A percentile compares a stretch with the other conserved stretches of the same genome.
Conservation (phyloP, 2,329 filamentous ascomycete genomes). For the Calonectria fujianensis region DNA sequence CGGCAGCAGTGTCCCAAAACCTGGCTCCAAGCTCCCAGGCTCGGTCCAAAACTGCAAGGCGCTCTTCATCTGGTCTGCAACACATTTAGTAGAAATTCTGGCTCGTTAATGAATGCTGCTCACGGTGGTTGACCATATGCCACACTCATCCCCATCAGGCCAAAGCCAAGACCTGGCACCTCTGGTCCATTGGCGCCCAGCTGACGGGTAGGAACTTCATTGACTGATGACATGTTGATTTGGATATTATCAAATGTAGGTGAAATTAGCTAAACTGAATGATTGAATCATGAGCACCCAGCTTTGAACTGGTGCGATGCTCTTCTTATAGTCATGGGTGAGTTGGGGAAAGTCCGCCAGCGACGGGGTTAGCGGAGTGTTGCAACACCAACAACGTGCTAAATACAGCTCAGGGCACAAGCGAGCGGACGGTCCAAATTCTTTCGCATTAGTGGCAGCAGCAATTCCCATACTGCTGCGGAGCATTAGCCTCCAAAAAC, state of each 20-base stretch:
- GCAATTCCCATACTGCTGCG: neutral
- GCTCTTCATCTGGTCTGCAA: conserved; percentile 64
- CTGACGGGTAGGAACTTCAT: conserved; percentile 22
- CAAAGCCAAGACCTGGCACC: conserved; percentile 31
- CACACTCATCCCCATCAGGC: conserved; percentile 45
- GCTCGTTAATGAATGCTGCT: neutral
- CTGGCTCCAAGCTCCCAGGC: conserved; percentile 67
- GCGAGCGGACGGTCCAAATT: neutral
- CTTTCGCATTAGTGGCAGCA: neutral
- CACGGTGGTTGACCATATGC: conserved; percentile 29
- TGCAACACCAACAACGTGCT: neutral
- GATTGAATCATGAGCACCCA: neutral
- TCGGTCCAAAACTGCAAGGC: conserved; percentile 68
- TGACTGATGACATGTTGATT: neutral
- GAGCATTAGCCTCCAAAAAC: neutral
- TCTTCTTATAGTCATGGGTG: neutral
- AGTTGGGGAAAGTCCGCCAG: neutral
- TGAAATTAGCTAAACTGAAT: neutral
- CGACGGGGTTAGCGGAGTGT: neutral
- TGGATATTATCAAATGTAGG: neutral
- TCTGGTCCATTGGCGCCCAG: conserved; percentile 27
- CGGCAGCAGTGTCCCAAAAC: conserved; percentile 68
- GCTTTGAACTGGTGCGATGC: neutral
- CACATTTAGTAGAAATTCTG: neutral
- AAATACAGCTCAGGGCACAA: neutral